Base-by-base conservation (phyloP, 2,329 filamentous ascomycete genomes). In the Phaeoacremonium minimum region DNA sequence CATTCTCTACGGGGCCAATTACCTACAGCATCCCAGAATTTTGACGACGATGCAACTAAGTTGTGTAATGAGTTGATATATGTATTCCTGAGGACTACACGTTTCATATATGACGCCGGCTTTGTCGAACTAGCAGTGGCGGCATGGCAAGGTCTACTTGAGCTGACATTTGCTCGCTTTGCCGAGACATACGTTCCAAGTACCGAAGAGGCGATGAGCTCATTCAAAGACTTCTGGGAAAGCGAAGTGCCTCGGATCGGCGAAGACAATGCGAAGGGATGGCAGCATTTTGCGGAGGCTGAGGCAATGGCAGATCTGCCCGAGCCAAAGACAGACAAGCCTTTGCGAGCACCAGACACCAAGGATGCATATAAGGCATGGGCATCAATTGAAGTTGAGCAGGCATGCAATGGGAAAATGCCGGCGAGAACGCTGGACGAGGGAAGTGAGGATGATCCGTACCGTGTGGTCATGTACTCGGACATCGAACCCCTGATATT, bases 171-270 rank as follows among this genome's bases (percentile, higher is more conserved):
- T 41, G 79, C 78, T 32, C 67, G 68, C 4, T 80, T 85, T 4
- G 35, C 48, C 4, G 37, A 52, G 5, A 34, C 61, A 4, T 37
- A 49, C n/a, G 32, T 50, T 28, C 45, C 48, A 3, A 36, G 49
- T 9, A 46, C 44, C n/a, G 32, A 46, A 8, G 45, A 38, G 2
- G 15, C 47, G 5, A 33, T 68, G 9, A 53, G 59, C 3, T 52
- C 53, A 0, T 85, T 95, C 43, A 66, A 75, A 32, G 72, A 81
- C 3, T 95, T 93, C 45, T 97, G 93, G 93, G 88, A 95, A 41
- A 86, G 80, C 38, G 91, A 96, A 52, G 71, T 79, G 1, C 68
- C 85, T 1, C 77, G 91, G 6, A 74, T 95, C 36, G 91, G 91
- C 8, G 91, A 97, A 48, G 51, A 61, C 1, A 69, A 67, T 3